A percentile compares a stretch with the other conserved stretches of the same genome.
Evolutionary conservation across 2,329 filamentous ascomycete genomes (phyloP).

Genomic region (Camillea tinctor): DNA sequence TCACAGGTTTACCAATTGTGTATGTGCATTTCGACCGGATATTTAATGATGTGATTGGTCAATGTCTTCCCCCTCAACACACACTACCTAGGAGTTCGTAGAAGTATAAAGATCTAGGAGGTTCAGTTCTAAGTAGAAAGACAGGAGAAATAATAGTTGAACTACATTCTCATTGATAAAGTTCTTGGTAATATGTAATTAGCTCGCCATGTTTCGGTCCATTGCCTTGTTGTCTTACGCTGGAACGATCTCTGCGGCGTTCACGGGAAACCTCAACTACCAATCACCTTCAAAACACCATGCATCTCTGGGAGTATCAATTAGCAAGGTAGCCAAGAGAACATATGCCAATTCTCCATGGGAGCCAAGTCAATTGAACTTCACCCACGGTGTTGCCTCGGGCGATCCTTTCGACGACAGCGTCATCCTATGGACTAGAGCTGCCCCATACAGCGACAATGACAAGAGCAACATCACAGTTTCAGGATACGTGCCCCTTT

Average conservation of each 20-base stretch:
- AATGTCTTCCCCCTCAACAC: not conserved
- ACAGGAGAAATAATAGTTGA: not conserved
- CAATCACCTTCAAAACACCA: slow-evolving; percentile 59
- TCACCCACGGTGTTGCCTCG: slow-evolving; percentile 58
- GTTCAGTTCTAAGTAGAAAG: not conserved
- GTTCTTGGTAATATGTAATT: slow-evolving; percentile 2
- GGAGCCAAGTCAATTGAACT: slow-evolving; percentile 50
- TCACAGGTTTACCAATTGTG: not conserved
- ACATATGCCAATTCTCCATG: slow-evolving; percentile 44
- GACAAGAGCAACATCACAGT: slow-evolving; percentile 45
- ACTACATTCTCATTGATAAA: not conserved
- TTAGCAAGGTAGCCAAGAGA: slow-evolving; percentile 57
- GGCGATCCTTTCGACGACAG: slow-evolving; percentile 50
- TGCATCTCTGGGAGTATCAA: slow-evolving; percentile 55
- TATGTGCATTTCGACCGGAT: not conserved
- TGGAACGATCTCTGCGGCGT: slow-evolving; percentile 23
- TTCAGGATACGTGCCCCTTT: slow-evolving; percentile 38
- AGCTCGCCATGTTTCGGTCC: slow-evolving; percentile 15
- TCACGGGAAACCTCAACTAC: slow-evolving; percentile 55
- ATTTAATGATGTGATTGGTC: not conserved
- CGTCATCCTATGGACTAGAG: slow-evolving; percentile 51
- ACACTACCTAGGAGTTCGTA: not conserved
- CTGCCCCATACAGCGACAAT: slow-evolving; percentile 41
- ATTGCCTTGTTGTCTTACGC: slow-evolving; percentile 11
- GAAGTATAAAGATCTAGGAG: not conserved